Evolutionary conservation across 108 stramenopile genomes (phyloP).

Genomic region (Nitzschia sp.): DNA sequence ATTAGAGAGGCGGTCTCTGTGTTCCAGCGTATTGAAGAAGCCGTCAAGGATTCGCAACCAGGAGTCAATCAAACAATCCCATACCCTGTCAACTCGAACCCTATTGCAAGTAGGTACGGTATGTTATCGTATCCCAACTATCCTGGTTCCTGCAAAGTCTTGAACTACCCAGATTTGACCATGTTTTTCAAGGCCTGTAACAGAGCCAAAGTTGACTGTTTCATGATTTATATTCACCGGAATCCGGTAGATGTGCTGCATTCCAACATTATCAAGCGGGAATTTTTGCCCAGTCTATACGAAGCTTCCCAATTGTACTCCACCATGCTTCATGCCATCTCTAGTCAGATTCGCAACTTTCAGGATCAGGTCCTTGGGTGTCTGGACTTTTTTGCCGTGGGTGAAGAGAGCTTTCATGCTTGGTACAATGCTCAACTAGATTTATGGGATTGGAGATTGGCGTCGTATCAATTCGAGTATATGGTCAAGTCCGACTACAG

Average conservation of each 20-base stretch:
- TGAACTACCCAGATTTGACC: slow-evolving; percentile 28
- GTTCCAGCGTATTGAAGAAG: background rate
- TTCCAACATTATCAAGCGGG: background rate
- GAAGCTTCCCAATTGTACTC: slow-evolving; percentile 3
- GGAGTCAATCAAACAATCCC: background rate
- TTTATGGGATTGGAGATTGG: slow-evolving; percentile 2
- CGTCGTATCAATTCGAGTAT: too few relatives aligned
- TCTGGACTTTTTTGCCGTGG: slow-evolving; percentile 1
- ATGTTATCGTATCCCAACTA: slow-evolving; percentile 29
- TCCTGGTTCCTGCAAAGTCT: slow-evolving; percentile 2
- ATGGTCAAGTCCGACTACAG: too few relatives aligned
- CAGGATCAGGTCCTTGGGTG: background rate
- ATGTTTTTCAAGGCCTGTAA: slow-evolving; percentile 23
- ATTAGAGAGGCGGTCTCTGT: background rate
- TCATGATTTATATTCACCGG: slow-evolving; percentile 18
- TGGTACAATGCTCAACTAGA: slow-evolving; percentile 27
- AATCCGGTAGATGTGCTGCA: slow-evolving; percentile 15
- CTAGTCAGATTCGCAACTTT: slow-evolving; percentile 2
- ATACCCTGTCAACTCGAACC: background rate
- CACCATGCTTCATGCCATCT: background rate
- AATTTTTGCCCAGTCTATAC: background rate
- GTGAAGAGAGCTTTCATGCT: background rate
- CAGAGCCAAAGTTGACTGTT: slow-evolving; percentile 22
- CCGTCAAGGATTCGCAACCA: background rate
- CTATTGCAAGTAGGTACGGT: background rate